Evolutionary conservation across 768 basidiomycete genomes (phyloP).

Genomic region (Russula compacta): DNA sequence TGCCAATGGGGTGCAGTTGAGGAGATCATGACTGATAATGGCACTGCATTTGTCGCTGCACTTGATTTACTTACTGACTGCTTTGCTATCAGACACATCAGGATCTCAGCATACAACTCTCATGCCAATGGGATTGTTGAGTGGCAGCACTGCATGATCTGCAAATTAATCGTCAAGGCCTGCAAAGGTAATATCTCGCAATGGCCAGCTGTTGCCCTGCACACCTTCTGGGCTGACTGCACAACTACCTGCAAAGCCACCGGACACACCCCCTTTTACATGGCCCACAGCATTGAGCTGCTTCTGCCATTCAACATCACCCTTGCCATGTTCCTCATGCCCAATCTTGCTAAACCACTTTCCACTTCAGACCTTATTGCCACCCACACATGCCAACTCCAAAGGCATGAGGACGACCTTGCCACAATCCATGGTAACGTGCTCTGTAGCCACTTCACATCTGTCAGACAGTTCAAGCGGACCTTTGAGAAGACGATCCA

Average conservation of each 20-base stretch:
- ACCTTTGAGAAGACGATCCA: conserved; percentile 15
- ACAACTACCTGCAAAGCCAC: conserved; percentile 25
- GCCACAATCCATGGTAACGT: neutral
- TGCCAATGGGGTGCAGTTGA: too few relatives aligned
- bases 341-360: neutral
- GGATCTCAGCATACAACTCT: too few relatives aligned
- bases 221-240: conserved; percentile 12
- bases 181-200: too few relatives aligned
- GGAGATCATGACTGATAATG: too few relatives aligned
- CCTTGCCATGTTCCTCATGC: neutral
- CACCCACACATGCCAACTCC: neutral
- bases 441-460: neutral
- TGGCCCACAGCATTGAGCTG: neutral
- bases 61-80: too few relatives aligned
- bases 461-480: conserved; percentile 4
- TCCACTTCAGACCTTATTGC: conserved; percentile 15
- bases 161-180: conserved; percentile 21
- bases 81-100: too few relatives aligned
- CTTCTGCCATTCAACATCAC: conserved; percentile 12
- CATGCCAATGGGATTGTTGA: too few relatives aligned
- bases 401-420: neutral
- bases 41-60: too few relatives aligned
- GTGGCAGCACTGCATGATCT: neutral
- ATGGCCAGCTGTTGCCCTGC: neutral
- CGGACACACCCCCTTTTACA: conserved; percentile 5